Base-by-base conservation (phyloP, 306 rosid genomes). In the Quillaja saponaria region DNA sequence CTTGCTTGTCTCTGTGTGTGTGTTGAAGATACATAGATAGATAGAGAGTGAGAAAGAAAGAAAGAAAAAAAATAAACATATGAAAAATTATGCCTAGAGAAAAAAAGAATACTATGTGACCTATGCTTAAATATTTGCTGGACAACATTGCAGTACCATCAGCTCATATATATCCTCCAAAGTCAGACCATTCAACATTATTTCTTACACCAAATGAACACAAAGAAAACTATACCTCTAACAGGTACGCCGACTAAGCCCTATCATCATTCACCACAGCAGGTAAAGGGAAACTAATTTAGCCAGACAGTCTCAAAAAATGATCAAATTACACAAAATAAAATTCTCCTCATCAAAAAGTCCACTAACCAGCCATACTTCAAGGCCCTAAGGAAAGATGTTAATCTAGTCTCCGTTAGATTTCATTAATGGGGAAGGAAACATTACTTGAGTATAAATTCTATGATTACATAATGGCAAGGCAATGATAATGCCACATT, bases 91-190 rank as follows among this genome's bases (percentile, higher is more conserved):
- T 25, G 31, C 31, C 31, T 25, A 25, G 4, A 25, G 31, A 25
- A 25, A 25, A n/a, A 61, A 59, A 44, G 28, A 55, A 39, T 7
- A 33, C n/a, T 45, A 10, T 46, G 20, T 33, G 21, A 18, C 15
- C 40, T 20, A 25, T 13, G 14, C 40, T 18, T 31, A 44, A 49
- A 42, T 11, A 58, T 63, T 57, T 48, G 25, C 16, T 8, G 12
- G 37, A 28, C 39, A 69, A 69, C 15, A 62, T 58, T 55, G 42
- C 17, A 50, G 37, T 18, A 33, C 40, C 15, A 63, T 37, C 39
- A 53, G 44, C 44, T 37, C 52, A 18, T 40, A 62, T 48, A 35
- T 11, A 48, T 34, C 13, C 38, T 49, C 41, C 17, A 31, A 17
- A 19, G 13, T 33, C 64, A 37, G 13, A 59, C 18, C 17, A 17